Evolutionary conservation across 164 flowering plant species (phyloP), one percentile per base, ranked within the genome.

Genomic region (Houttuynia cordata): DNA sequence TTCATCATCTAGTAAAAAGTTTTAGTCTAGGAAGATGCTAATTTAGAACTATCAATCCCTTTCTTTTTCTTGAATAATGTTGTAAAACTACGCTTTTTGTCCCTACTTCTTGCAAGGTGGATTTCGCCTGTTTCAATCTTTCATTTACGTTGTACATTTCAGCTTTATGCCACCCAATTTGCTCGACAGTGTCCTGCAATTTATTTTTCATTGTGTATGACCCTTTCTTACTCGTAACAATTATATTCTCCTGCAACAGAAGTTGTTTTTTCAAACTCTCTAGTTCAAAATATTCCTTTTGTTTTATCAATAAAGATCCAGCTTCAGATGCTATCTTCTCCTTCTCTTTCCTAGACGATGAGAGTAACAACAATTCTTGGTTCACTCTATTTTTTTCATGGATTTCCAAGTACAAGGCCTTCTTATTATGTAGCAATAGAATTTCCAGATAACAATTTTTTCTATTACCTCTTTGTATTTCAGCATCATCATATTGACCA

Each of bases 331-430:
- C n/a, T n/a, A n/a, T n/a, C n/a, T n/a, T n/a, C n/a, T n/a, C 83
- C 66, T 85, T 85, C 69, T 82, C 84, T 57, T 72, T 69, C 60
- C 79, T 1, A 24, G 40, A 57, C 37, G 63, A 61, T 66, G 56
- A 68, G 53, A 83, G 51, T 14, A 13, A 21, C 6, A 21, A 40
- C 22, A 71, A 62, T 50, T 85, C 79, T 65, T 74, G 63, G 67
- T 75, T 73, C 59, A 88, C 59, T 56, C 52, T 69, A 61, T 77
- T 75, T 17, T 77, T 82, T 58, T 82, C 82, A 17, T 73, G 72
- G 40, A 67, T 53, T 63, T 57, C 78, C 39, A 64, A 60, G 30
- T 49, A 34, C 54, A 81, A 60, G 40, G 62, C 62, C 1, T 68
- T 67, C 60, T 81, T 78, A 50, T 13, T 74, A 58, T 78, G 80